These are phyloP conservation scores for Flaveria sonorensis DNA, from an alignment of 129 eudicot species.

Conservation along the genomic window DNA sequence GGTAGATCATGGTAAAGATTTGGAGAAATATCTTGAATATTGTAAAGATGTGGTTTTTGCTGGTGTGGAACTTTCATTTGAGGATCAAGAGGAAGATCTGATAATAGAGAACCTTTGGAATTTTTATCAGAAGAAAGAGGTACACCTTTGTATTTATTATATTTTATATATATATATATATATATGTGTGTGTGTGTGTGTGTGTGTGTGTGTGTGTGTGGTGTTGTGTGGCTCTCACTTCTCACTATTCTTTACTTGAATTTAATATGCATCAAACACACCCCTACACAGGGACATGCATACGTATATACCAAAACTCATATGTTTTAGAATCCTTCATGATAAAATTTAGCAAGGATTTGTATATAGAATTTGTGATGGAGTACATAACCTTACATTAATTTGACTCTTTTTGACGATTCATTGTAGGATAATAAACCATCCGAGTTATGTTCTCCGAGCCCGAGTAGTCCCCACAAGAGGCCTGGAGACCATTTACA, in stretches of 20 bases:
- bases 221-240: not conserved
- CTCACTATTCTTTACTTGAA: not conserved
- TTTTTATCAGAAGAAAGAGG: constrained; percentile 54
- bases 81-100: constrained; percentile 56
- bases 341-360: not conserved
- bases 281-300: too few relatives aligned
- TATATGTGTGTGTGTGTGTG: too few relatives aligned
- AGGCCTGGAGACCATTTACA: constrained; percentile 42
- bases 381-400: not conserved
- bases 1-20: constrained; percentile 60
- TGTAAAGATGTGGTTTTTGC: constrained; percentile 75
- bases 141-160: constrained; percentile 15
- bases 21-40: constrained; percentile 63
- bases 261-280: not conserved
- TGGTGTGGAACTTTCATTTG: constrained; percentile 56
- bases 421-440: constrained; percentile 36
- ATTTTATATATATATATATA: constrained; percentile 1
- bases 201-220: too few relatives aligned
- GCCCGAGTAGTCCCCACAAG: constrained; percentile 36
- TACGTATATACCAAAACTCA: too few relatives aligned
- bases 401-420: not conserved
- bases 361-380: not conserved
- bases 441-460: constrained; percentile 19
- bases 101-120: constrained; percentile 65
- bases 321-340: not conserved